Evolutionary conservation across 1,139 yeast species (phyloP).

Genomic region (Saccharomyces uvarum): DNA sequence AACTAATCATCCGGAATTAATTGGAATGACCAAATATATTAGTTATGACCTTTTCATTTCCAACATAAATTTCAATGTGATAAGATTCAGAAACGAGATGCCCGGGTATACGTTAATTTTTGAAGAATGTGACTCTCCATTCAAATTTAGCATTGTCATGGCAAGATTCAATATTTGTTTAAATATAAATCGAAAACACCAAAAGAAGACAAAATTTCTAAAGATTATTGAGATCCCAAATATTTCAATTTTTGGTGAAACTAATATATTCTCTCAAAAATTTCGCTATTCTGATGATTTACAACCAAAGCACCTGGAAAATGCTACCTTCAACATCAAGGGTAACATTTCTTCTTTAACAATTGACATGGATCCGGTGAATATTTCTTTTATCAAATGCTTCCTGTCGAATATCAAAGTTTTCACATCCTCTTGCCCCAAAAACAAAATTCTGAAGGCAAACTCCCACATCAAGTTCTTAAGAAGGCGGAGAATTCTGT

Average conservation of each 20-base stretch:
- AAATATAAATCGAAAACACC: slow-evolving; percentile 29
- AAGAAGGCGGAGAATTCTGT: slow-evolving; percentile 12
- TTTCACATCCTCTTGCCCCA: slow-evolving; percentile 16
- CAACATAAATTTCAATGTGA: slow-evolving; percentile 25
- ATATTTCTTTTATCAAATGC: slow-evolving; percentile 31
- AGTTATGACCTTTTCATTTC: slow-evolving; percentile 19
- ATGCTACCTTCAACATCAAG: slow-evolving; percentile 44
- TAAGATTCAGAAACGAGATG: slow-evolving; percentile 30
- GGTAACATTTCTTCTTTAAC: slow-evolving; percentile 44
- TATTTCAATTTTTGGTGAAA: slow-evolving; percentile 45
- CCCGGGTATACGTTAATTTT: slow-evolving; percentile 58
- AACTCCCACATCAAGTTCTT: slow-evolving; percentile 3
- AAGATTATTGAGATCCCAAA: slow-evolving; percentile 50
- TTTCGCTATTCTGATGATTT: slow-evolving; percentile 36
- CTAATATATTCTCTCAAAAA: slow-evolving; percentile 44
- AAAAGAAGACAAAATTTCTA: slow-evolving; percentile 16
- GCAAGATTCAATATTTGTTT: slow-evolving; percentile 37
- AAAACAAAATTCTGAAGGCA: slow-evolving; percentile 10
- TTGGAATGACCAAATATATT: slow-evolving; percentile 16
- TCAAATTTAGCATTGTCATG: slow-evolving; percentile 41
- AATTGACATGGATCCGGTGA: slow-evolving; percentile 32
- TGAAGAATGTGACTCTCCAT: slow-evolving; percentile 46
- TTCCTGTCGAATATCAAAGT: slow-evolving; percentile 30
- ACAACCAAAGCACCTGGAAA: slow-evolving; percentile 34
- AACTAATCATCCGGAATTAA: slow-evolving; percentile 17